These are phyloP conservation scores for Cladorrhinum sp. DNA, from an alignment of 2,329 filamentous ascomycete genomes.

Conservation along the genomic window DNA sequence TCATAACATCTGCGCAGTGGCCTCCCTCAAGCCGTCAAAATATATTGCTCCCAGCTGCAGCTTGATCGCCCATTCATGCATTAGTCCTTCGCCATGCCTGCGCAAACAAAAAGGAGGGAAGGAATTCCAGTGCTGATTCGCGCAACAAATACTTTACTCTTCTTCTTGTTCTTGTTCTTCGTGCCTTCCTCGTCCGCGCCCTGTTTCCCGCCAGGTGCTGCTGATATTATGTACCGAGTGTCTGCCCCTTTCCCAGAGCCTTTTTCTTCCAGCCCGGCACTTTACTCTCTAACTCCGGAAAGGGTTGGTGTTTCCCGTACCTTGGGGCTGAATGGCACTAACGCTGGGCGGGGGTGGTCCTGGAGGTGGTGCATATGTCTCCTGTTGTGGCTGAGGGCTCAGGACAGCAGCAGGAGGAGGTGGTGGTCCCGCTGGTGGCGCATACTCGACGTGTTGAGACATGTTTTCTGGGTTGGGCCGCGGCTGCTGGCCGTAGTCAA, in stretches of 20 bases:
- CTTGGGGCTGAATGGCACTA: not conserved
- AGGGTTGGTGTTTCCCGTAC: constrained; percentile 23
- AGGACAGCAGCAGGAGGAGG: constrained; percentile 31
- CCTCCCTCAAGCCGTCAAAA: too few relatives aligned
- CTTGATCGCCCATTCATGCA: too few relatives aligned
- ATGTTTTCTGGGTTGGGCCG: constrained; percentile 22
- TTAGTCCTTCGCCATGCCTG: too few relatives aligned
- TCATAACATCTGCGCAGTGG: too few relatives aligned
- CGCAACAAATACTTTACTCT: not conserved
- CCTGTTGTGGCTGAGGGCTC: constrained; percentile 4
- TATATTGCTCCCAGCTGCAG: too few relatives aligned
- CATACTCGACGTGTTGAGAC: constrained; percentile 34
- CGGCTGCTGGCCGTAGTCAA: constrained; percentile 49
- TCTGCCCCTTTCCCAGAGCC: not conserved
- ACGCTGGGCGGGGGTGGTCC: not conserved
- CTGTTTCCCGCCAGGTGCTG: constrained; percentile 2
- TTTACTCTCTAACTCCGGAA: constrained; percentile 21
- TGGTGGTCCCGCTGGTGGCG: constrained; percentile 50
- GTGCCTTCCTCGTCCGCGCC: not conserved
- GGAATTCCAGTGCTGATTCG: not conserved
- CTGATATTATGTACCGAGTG: constrained; percentile 14
- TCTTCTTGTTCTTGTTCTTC: not conserved
- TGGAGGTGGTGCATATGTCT: constrained; percentile 6
- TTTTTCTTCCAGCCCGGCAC: not conserved
- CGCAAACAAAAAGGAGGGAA: not conserved